These are phyloP conservation scores for Stipa capillata DNA, from an alignment of 176 grass and related monocot genomes.

Conservation along the genomic window DNA sequence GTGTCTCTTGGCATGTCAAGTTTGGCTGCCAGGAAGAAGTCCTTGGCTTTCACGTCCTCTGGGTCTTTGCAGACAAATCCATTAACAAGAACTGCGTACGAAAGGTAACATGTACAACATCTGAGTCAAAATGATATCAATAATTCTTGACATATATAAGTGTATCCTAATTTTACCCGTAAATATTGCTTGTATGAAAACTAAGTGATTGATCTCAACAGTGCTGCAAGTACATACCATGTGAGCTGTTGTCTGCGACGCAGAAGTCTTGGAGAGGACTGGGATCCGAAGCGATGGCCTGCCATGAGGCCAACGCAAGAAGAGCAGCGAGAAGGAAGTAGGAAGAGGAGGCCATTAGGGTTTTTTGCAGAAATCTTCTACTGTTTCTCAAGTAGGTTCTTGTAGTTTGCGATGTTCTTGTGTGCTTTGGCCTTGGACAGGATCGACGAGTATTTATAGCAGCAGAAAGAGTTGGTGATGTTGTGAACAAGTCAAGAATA, in stretches of 20 bases:
- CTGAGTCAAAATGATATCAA: neutral
- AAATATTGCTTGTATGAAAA: neutral
- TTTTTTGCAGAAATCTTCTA: neutral
- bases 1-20: neutral
- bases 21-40: neutral
- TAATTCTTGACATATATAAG: neutral
- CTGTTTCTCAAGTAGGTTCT: too few species aligned
- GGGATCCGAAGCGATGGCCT: neutral
- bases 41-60: neutral
- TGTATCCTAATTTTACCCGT: too few species aligned
- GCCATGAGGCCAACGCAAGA: neutral
- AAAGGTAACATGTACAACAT: neutral
- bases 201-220: too few species aligned
- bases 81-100: neutral
- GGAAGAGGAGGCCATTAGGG: neutral
- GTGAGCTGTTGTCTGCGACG: neutral
- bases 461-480: neutral
- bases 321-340: neutral
- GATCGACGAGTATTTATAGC: neutral
- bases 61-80: neutral
- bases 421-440: neutral
- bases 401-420: too few species aligned
- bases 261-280: neutral
- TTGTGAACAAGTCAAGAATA: neutral
- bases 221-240: neutral